These are phyloP conservation scores for Phytopythium kandeliae DNA, from an alignment of 352 stramenopile genomes.

Conservation along the genomic window DNA sequence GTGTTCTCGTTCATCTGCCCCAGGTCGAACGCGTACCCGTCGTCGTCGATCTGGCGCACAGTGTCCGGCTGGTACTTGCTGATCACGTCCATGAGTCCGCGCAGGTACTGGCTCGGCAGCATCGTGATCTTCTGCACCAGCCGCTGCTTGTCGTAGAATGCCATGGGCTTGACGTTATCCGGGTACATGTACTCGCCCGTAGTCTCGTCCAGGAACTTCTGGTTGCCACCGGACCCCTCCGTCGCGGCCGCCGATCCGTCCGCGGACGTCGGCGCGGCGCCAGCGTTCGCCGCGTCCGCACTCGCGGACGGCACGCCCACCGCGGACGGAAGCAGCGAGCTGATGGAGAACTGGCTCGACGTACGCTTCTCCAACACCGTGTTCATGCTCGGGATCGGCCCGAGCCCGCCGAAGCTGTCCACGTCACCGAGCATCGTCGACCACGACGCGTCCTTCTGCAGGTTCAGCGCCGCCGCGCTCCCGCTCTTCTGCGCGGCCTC, in stretches of 20 bases:
- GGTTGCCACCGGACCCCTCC: constrained; percentile 61
- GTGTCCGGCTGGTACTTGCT: constrained; percentile 87
- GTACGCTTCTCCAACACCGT: constrained; percentile 67
- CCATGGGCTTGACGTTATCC: constrained; percentile 81
- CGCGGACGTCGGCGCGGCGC: constrained; percentile 1
- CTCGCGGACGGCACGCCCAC: constrained; percentile 8
- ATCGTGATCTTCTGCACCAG: constrained; percentile 86
- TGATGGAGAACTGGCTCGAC: constrained; percentile 74
- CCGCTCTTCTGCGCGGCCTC: constrained; percentile 14
- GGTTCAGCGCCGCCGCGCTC: constrained; percentile 29
- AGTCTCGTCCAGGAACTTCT: constrained; percentile 55
- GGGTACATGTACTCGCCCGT: constrained; percentile 85
- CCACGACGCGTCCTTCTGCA: constrained; percentile 77
- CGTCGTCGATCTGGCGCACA: constrained; percentile 81
- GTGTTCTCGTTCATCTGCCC: constrained; percentile 88
- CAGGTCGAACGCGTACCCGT: constrained; percentile 83
- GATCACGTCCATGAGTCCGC: constrained; percentile 83
- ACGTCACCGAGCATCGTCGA: constrained; percentile 56
- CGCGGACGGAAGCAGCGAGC: constrained; percentile 50
- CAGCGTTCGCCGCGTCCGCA: background rate
- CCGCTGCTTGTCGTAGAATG: constrained; percentile 76
- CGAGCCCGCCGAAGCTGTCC: constrained; percentile 55
- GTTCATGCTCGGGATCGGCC: constrained; percentile 65
- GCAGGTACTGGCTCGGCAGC: constrained; percentile 77
- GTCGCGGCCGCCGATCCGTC: constrained; percentile 16